These are phyloP conservation scores for Xerocomellus dryophilus DNA, from an alignment of 768 basidiomycete genomes.

Conservation along the genomic window DNA sequence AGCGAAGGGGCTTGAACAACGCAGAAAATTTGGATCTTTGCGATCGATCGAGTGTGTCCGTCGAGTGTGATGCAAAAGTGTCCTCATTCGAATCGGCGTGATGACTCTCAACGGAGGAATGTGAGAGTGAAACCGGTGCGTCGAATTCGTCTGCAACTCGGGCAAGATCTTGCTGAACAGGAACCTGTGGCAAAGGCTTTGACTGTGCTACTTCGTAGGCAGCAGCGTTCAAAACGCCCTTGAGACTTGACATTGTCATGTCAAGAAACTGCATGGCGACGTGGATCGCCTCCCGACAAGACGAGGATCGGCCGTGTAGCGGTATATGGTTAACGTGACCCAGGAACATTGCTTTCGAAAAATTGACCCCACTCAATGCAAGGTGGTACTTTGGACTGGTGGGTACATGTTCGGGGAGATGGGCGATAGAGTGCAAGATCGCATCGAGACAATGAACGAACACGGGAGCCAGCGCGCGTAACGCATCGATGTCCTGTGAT, in stretches of 20 bases:
- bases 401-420: conserved; percentile 22
- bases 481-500: conserved; percentile 25
- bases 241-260: conserved; percentile 32
- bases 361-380: conserved; percentile 20
- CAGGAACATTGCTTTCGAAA: conserved; percentile 23
- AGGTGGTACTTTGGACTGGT: conserved; percentile 20
- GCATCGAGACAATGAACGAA: conserved; percentile 24
- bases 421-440: conserved; percentile 27
- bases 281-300: conserved; percentile 12
- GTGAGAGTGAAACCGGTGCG: not conserved
- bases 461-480: conserved; percentile 29
- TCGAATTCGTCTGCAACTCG: conserved; percentile 3
- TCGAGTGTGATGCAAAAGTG: not conserved
- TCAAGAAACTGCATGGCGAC: conserved; percentile 29
- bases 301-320: not conserved
- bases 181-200: conserved; percentile 27
- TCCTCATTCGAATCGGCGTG: not conserved
- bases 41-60: not conserved
- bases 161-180: conserved; percentile 3
- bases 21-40: conserved; percentile 13
- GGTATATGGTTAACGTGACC: conserved; percentile 17
- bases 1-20: conserved; percentile 18
- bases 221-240: conserved; percentile 30
- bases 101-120: conserved; percentile 5
- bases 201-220: conserved; percentile 28